phyloP scores from a whole-genome alignment of 495 filamentous ascomycete genomes.

The Emericellopsis terricola region DNA sequence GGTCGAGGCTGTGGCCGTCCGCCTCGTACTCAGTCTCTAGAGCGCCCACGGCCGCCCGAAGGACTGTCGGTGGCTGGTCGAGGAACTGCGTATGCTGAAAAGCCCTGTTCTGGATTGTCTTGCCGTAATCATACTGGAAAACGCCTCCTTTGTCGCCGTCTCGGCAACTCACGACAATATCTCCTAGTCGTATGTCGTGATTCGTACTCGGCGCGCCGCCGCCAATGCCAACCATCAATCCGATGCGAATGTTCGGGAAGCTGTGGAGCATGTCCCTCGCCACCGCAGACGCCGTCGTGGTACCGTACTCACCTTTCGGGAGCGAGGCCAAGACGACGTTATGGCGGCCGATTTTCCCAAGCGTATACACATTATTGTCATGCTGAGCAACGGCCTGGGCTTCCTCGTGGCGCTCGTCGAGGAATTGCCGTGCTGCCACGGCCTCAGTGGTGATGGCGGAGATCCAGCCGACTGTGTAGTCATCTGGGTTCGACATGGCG shows the following conservation, averaged over 20 bases:
- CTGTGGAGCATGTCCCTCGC: slow-evolving; percentile 16
- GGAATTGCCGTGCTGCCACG: slow-evolving; percentile 15
- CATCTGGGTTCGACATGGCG: neutral
- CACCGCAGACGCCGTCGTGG: slow-evolving; percentile 10
- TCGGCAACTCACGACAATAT: slow-evolving; percentile 10
- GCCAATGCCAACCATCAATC: slow-evolving; percentile 30
- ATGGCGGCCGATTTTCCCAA: slow-evolving; percentile 16
- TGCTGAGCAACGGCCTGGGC: slow-evolving; percentile 9
- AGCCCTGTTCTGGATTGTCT: slow-evolving; percentile 4
- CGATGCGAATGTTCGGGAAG: slow-evolving; percentile 21
- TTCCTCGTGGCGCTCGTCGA: slow-evolving; percentile 13
- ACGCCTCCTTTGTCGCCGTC: slow-evolving; percentile 6
- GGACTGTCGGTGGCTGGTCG: neutral
- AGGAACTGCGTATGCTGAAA: neutral
- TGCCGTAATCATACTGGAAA: no score
- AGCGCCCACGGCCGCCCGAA: neutral
- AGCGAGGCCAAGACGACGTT: slow-evolving; percentile 24
- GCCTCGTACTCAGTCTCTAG: neutral
- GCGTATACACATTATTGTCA: slow-evolving; percentile 17
- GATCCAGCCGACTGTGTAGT: slow-evolving; percentile 18
- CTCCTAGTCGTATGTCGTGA: slow-evolving; percentile 15
- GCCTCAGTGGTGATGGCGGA: slow-evolving; percentile 15
- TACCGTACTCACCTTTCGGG: slow-evolving; percentile 22
- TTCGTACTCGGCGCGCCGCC: slow-evolving; percentile 17
- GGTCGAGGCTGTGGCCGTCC: neutral